Evolutionary conservation across 768 basidiomycete species (phyloP).

Genomic region (Phlebiopsis flavidoalba): DNA sequence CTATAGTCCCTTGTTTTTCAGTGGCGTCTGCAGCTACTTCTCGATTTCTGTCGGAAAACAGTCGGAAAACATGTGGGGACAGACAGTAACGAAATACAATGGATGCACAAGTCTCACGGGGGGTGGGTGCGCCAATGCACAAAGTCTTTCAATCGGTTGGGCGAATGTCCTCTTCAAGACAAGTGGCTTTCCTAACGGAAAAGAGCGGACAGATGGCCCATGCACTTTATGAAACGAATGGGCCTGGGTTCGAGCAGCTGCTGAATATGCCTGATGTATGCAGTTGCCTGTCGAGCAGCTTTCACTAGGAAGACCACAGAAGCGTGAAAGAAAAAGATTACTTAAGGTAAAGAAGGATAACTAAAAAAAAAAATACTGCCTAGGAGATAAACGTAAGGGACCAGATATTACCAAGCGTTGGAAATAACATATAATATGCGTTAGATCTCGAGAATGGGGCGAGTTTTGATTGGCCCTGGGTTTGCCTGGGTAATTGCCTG

Average conservation of each 20-base stretch:
- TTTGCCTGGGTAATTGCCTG: constrained; percentile 42
- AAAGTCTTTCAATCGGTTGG: constrained; percentile 38
- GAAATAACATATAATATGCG: too few species aligned
- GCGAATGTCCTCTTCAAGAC: constrained; percentile 38
- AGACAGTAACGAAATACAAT: constrained; percentile 15
- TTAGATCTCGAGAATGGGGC: too few species aligned
- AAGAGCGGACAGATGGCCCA: constrained; percentile 46
- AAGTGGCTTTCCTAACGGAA: constrained; percentile 47
- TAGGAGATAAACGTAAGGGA: constrained; percentile 32
- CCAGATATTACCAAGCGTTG: too few species aligned
- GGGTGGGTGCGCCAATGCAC: constrained; percentile 28
- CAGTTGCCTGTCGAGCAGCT: constrained; percentile 32
- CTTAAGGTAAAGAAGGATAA: too few species aligned
- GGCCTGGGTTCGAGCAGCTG: constrained; percentile 32
- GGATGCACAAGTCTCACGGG: constrained; percentile 30
- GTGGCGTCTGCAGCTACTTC: constrained; percentile 41
- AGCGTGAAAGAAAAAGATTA: too few species aligned
- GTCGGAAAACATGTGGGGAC: constrained; percentile 36
- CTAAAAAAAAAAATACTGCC: too few species aligned
- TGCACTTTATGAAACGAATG: constrained; percentile 51
- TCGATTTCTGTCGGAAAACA: constrained; percentile 42
- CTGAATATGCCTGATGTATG: constrained; percentile 36
- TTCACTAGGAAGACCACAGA: constrained; percentile 36
- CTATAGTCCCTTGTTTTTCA: constrained; percentile 58
- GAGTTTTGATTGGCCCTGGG: too few species aligned